Evolutionary conservation across 352 stramenopile genomes (phyloP).

Genomic region (Globisporangium apiculatum): DNA sequence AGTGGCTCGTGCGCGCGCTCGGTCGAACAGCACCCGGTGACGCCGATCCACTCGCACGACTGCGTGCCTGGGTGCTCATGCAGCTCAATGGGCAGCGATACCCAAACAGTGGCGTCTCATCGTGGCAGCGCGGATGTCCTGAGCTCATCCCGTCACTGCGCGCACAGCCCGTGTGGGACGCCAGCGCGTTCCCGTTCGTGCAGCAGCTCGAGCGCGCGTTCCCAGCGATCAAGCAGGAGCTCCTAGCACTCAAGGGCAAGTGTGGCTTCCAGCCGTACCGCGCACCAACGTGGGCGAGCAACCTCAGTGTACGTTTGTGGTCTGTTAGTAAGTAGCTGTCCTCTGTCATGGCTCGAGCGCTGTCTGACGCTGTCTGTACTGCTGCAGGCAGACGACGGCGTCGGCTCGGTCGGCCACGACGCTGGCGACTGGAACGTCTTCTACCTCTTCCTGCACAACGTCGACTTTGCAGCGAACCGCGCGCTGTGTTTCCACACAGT

Average conservation of each 20-base stretch:
- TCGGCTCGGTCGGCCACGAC: slow-evolving; percentile 72
- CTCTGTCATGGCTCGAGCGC: too few relatives aligned
- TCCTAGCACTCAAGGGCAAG: slow-evolving; percentile 37
- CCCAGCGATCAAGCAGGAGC: slow-evolving; percentile 47
- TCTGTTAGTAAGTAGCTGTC: not conserved
- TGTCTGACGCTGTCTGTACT: not conserved
- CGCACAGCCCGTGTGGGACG: slow-evolving; percentile 45
- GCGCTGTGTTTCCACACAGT: slow-evolving; percentile 55
- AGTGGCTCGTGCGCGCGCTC: slow-evolving; percentile 44
- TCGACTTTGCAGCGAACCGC: slow-evolving; percentile 71
- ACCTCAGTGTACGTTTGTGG: slow-evolving; percentile 27
- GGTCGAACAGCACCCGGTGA: slow-evolving; percentile 1
- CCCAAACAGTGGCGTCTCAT: slow-evolving; percentile 14
- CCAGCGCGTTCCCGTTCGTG: slow-evolving; percentile 35
- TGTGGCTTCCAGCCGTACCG: slow-evolving; percentile 72
- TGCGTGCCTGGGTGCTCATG: slow-evolving; percentile 63
- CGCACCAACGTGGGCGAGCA: slow-evolving; percentile 61
- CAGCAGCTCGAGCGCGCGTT: slow-evolving; percentile 40
- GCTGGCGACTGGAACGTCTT: slow-evolving; percentile 86
- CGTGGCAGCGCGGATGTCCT: slow-evolving; percentile 63
- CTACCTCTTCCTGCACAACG: slow-evolving; percentile 84
- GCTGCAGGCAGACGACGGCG: slow-evolving; percentile 47
- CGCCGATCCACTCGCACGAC: slow-evolving; percentile 20
- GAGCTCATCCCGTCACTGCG: slow-evolving; percentile 48
- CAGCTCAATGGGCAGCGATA: slow-evolving; percentile 50